phyloP scores from a whole-genome alignment of 306 rosid species.

The Amphicarpaea edgeworthii region DNA sequence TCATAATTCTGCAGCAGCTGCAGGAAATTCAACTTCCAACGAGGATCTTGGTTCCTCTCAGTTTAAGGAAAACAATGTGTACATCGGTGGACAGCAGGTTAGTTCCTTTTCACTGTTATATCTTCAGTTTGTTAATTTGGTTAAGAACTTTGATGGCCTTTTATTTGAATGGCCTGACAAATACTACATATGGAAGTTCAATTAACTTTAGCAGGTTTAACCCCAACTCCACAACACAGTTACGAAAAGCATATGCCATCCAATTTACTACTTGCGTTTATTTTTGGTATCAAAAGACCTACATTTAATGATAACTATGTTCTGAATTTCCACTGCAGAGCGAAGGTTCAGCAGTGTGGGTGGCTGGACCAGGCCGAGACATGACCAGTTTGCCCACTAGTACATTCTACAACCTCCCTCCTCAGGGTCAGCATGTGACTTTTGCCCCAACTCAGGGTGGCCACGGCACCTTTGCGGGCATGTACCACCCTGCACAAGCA shows the following conservation, averaged over 20 bases:
- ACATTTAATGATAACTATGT: slow-evolving; percentile 26
- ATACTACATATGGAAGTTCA: slow-evolving; percentile 2
- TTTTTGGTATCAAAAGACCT: background rate
- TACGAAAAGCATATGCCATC: slow-evolving; percentile 6
- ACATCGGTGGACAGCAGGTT: slow-evolving; percentile 94
- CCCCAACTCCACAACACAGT: slow-evolving; percentile 2
- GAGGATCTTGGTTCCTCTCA: slow-evolving; percentile 87
- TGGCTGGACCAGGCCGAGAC: slow-evolving; percentile 94
- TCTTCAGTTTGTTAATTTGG: slow-evolving; percentile 37
- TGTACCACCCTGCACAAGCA: slow-evolving; percentile 94
- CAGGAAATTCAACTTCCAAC: slow-evolving; percentile 72
- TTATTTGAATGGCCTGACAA: slow-evolving; percentile 7
- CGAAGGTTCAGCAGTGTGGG: slow-evolving; percentile 93
- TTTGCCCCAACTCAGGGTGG: slow-evolving; percentile 90
- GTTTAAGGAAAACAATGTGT: slow-evolving; percentile 87
- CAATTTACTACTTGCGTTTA: background rate
- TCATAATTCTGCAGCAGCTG: slow-evolving; percentile 73
- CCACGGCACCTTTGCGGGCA: slow-evolving; percentile 81
- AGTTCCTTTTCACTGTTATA: slow-evolving; percentile 36
- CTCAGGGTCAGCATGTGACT: slow-evolving; percentile 86
- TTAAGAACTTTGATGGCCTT: slow-evolving; percentile 15
- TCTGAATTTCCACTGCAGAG: slow-evolving; percentile 62
- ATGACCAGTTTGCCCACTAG: slow-evolving; percentile 75
- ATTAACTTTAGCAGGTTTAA: slow-evolving; percentile 20
- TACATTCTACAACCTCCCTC: slow-evolving; percentile 92